Evolutionary conservation across 1,284 basidiomycete species (phyloP).

Genomic region (Cryptococcus amylolentus): DNA sequence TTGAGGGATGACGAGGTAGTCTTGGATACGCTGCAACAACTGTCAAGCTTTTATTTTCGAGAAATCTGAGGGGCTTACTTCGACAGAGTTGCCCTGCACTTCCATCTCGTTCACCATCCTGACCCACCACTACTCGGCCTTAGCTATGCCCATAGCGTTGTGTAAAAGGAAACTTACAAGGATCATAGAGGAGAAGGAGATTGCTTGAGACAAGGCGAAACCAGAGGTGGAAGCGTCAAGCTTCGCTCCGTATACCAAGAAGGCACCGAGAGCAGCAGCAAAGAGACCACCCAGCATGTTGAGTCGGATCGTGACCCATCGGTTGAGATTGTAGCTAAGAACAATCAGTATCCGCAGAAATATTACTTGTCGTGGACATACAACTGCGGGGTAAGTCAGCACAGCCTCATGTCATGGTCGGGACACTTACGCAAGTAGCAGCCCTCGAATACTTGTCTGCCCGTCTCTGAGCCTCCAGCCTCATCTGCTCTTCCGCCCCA

Average conservation of each 20-base stretch:
- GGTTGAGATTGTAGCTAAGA: constrained; percentile 45
- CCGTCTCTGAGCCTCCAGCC: constrained; percentile 36
- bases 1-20: constrained; percentile 68
- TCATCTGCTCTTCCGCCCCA: constrained; percentile 45
- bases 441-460: constrained; percentile 49
- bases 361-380: neutral
- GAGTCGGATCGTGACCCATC: constrained; percentile 47
- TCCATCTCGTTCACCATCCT: constrained; percentile 50
- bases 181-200: constrained; percentile 44
- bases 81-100: constrained; percentile 56
- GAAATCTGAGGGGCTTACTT: constrained; percentile 37
- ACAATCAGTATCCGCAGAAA: neutral
- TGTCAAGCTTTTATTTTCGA: neutral
- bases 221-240: constrained; percentile 44
- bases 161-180: constrained; percentile 16
- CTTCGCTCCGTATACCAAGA: constrained; percentile 42
- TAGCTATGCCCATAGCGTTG: neutral
- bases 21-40: constrained; percentile 58
- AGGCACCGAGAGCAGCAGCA: constrained; percentile 38
- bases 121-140: constrained; percentile 33
- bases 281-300: constrained; percentile 49
- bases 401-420: too few species aligned
- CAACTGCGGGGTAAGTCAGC: constrained; percentile 4
- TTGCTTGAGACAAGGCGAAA: constrained; percentile 49
- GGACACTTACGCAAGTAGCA: constrained; percentile 34